Conservation (phyloP, 257 asterid genomes). For the Fraxinus americana region DNA sequence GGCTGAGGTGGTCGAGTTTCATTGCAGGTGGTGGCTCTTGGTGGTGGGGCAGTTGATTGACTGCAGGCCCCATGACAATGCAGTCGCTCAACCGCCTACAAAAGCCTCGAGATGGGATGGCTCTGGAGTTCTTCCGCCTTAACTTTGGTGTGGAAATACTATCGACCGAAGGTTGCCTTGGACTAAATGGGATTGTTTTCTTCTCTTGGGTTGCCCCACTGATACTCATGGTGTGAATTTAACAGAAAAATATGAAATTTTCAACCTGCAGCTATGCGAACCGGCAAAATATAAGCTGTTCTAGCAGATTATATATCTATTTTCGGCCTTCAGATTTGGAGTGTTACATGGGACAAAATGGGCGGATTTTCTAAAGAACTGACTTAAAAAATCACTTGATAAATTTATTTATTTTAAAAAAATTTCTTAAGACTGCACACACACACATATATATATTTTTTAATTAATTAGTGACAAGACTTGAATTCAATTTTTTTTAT, state of each 20-base stretch:
- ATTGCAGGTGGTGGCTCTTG: background rate
- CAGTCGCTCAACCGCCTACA: conserved; percentile 50
- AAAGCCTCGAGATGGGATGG: conserved; percentile 33
- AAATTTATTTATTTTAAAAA: too few relatives aligned
- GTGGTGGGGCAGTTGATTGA: conserved; percentile 12
- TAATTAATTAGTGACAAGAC: too few relatives aligned
- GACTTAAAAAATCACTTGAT: background rate
- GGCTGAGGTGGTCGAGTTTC: conserved; percentile 27
- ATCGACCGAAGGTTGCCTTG: conserved; percentile 11
- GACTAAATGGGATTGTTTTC: conserved; percentile 21
- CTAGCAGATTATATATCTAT: background rate
- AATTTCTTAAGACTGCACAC: too few relatives aligned
- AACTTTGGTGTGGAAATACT: conserved; percentile 23
- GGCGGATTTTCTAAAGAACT: conserved; percentile 51
- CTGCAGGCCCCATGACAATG: conserved; percentile 49
- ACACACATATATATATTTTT: too few relatives aligned
- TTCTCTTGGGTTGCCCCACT: conserved; percentile 27
- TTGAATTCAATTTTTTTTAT: too few relatives aligned
- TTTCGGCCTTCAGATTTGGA: background rate
- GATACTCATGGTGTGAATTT: conserved; percentile 22
- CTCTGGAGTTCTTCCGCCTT: conserved; percentile 22
- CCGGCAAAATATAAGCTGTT: background rate
- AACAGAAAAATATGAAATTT: background rate
- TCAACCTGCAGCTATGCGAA: background rate
- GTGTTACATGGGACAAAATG: conserved; percentile 25